Evolutionary conservation across 768 basidiomycete species (phyloP), one percentile per base, ranked within the genome.

Genomic region (Clitopilus passeckerianus): DNA sequence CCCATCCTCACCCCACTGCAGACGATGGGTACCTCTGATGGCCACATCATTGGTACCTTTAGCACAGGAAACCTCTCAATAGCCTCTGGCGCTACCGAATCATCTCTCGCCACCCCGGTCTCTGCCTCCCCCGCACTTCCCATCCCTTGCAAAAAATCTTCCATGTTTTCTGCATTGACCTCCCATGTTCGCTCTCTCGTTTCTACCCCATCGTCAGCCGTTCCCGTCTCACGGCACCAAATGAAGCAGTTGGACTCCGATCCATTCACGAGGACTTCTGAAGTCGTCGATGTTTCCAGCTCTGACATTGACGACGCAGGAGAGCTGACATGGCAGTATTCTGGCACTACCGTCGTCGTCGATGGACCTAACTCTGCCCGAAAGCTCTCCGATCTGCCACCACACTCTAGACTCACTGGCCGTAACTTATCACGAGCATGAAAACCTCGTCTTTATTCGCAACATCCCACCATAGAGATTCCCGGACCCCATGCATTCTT

Each of bases 31-130:
- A 57, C 70, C 1, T 72, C 74, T 10, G 63, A 67, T 53, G 60
- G 63, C n/a, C 61, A 58, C 16, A 64, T 67, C 10, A 67, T 65
- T 37, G 67, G 71, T 12, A 60, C 70, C 0, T 69, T 71, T 54
- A 77, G 77, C 59, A 70, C 74, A 1, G 71, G 70, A 43, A 71
- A 72, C 55, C 68, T 68, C 10, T 75, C 76, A 16, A 62, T 69
- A n/a, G 61, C 61, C 18, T 74, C 75, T n/a, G 69, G 71, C 43
- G 71, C 75, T 22, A 77, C 80, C 1, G 80, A 81, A 24, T 80
- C 83, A 0, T 80, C 81, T 54, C 71, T 86, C 62, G 74, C 81
- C 0, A 85, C 85, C 22, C 83, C 78, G 16, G 73, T 70, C 58
- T 83, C 77, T 59, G 68, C 73, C 63, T 65, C 70, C 53, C 66